These are phyloP conservation scores for Trametes meyenii DNA, from an alignment of 768 basidiomycete genomes.

Conservation along the genomic window DNA sequence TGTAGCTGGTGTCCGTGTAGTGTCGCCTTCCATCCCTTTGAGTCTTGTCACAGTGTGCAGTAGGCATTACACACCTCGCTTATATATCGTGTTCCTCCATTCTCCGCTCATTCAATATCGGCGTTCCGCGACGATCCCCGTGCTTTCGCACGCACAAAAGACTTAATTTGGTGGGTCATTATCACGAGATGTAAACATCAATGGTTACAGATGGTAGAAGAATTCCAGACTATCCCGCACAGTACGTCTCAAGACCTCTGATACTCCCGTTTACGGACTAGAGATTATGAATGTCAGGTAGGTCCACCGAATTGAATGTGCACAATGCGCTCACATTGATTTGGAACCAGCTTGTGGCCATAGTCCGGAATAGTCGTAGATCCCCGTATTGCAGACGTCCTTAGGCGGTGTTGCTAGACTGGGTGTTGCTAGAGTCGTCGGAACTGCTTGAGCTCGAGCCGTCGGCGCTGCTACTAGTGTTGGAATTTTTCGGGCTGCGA, in stretches of 20 bases:
- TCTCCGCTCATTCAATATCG: not conserved
- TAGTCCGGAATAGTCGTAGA: too few relatives aligned
- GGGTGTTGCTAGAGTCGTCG: not conserved
- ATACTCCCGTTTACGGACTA: too few relatives aligned
- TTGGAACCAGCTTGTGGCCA: too few relatives aligned
- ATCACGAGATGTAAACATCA: not conserved
- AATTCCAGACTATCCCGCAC: too few relatives aligned
- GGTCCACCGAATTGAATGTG: too few relatives aligned
- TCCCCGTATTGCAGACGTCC: not conserved
- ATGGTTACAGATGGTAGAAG: not conserved
- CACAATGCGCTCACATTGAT: too few relatives aligned
- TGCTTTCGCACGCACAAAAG: not conserved
- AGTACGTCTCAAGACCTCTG: too few relatives aligned
- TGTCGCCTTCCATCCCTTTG: conserved; percentile 4
- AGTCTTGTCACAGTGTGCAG: conserved; percentile 8
- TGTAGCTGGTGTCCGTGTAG: conserved; percentile 8
- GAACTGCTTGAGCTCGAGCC: not conserved
- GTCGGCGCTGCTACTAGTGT: not conserved
- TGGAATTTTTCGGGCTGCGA: too few relatives aligned
- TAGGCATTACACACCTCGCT: conserved; percentile 10
- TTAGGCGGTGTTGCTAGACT: not conserved
- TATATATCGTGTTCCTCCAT: conserved; percentile 12
- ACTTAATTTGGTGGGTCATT: not conserved
- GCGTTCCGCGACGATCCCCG: not conserved
- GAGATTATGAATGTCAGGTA: too few relatives aligned